phyloP scores from a whole-genome alignment of 768 basidiomycete species.

The Boletus reticuloceps region DNA sequence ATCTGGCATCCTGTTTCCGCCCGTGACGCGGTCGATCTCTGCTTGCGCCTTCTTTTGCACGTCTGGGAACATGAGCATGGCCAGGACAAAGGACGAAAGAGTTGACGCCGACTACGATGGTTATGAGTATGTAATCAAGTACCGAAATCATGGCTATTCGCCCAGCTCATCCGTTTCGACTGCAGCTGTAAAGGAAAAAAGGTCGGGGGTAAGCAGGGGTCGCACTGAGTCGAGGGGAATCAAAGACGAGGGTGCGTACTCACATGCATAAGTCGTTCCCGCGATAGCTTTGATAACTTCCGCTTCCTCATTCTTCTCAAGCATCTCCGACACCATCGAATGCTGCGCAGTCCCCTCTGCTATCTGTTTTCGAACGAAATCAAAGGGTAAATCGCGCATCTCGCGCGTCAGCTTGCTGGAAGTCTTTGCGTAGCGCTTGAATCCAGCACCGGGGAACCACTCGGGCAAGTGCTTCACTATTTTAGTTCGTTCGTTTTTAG shows the following conservation, averaged over 20 bases:
- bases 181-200: constrained; percentile 22
- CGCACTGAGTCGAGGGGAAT: background rate
- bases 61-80: constrained; percentile 37
- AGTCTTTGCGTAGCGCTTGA: constrained; percentile 29
- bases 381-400: constrained; percentile 32
- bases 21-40: constrained; percentile 35
- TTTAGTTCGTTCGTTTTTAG: background rate
- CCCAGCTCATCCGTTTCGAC: constrained; percentile 28
- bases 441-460: constrained; percentile 41
- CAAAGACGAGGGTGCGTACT: background rate
- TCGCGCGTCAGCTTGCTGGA: constrained; percentile 20
- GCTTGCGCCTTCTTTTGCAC: constrained; percentile 38
- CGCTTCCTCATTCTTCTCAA: constrained; percentile 21
- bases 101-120: constrained; percentile 30
- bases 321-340: constrained; percentile 17
- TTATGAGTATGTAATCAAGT: no score
- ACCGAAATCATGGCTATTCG: background rate
- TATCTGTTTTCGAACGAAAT: constrained; percentile 31
- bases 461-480: constrained; percentile 36
- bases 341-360: constrained; percentile 18
- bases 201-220: no score
- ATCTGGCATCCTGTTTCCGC: constrained; percentile 28
- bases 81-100: constrained; percentile 30
- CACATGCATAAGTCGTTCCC: constrained; percentile 32
- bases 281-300: constrained; percentile 27